Evolutionary conservation across 2,329 filamentous ascomycete species (phyloP), one percentile per base, ranked within the genome.

Genomic region (Aspergillus sp.): DNA sequence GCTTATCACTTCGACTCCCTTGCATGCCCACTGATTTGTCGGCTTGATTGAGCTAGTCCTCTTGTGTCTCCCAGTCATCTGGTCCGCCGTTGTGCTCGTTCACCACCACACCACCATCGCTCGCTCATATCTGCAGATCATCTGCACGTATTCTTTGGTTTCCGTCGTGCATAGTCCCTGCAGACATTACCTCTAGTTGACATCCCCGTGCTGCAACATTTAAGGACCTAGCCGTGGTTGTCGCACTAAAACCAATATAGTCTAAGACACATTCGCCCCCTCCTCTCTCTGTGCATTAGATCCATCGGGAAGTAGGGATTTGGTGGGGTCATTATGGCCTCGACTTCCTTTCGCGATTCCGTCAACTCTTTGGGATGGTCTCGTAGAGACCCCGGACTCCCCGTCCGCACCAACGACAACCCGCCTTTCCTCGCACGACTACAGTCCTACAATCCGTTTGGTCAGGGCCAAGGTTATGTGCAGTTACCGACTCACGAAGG

Each of bases 361-460:
- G 89, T 97, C 77, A 94, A 88, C 75, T 93, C 88, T 49, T 72
- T 97, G 61, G 93, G 93, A 51, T 97, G 93, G 93, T 88, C 88
- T 62, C 85, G 91, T 58, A 82, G 91, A 62, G 85, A 89, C 48
- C 69, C 80, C 54, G 86, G 94, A 61, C 73, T 85, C 46, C 82
- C 88, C 54, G 83, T 85, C 60, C 86, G 80, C 68, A 93, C 70
- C 41, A 69, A 62, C 54, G 43, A 52, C 38, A 75, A 74, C 52
- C 79, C 82, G 57, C 82, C 61, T 83, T 74, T 97, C 46, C 68
- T 96, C 51, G 86, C 87, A 46, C 88, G 83, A 53, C 77, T 98
- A 58, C 83, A 88, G 64, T 88, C 83, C 48, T 70, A 90, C 57
- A 97, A 96, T 69, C 91, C 91, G 0, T 97, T 97, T 67, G 81